These are phyloP conservation scores for Collybia mongolica DNA, from an alignment of 768 basidiomycete species.

Conservation along the genomic window DNA sequence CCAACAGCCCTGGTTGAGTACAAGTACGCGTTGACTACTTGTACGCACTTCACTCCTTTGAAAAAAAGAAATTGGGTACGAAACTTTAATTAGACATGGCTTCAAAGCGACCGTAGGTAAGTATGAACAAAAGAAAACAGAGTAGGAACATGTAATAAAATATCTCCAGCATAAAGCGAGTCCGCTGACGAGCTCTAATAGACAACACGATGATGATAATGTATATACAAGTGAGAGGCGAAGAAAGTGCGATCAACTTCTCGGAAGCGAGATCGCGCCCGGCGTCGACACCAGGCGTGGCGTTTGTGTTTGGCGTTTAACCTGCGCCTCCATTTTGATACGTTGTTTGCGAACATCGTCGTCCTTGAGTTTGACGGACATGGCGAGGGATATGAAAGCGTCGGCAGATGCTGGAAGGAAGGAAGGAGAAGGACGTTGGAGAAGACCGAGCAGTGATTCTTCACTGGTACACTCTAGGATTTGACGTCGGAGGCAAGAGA, in stretches of 20 bases:
- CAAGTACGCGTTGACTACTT: too few species aligned
- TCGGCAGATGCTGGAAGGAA: constrained; percentile 61
- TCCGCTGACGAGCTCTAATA: too few species aligned
- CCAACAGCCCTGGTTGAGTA: too few species aligned
- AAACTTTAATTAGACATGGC: too few species aligned
- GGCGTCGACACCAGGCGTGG: constrained; percentile 27
- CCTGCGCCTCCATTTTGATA: constrained; percentile 70
- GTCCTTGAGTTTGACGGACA: constrained; percentile 73
- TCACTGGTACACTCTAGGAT: constrained; percentile 52
- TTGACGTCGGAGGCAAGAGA: constrained; percentile 57
- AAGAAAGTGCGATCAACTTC: constrained; percentile 6
- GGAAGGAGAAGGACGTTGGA: constrained; percentile 50
- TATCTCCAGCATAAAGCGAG: too few species aligned
- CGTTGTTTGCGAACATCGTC: constrained; percentile 78
- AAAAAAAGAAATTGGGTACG: too few species aligned
- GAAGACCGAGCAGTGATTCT: constrained; percentile 43
- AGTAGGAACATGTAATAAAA: too few species aligned
- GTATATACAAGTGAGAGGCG: too few species aligned
- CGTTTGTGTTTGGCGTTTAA: constrained; percentile 55
- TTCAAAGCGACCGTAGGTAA: too few species aligned
- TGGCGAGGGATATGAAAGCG: constrained; percentile 56
- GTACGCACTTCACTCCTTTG: too few species aligned
- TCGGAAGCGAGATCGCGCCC: constrained; percentile 23
- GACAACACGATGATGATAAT: too few species aligned
- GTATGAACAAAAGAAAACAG: too few species aligned